Conservation (phyloP, 73 alveolate species). For the Effrenium voratum region DNA sequence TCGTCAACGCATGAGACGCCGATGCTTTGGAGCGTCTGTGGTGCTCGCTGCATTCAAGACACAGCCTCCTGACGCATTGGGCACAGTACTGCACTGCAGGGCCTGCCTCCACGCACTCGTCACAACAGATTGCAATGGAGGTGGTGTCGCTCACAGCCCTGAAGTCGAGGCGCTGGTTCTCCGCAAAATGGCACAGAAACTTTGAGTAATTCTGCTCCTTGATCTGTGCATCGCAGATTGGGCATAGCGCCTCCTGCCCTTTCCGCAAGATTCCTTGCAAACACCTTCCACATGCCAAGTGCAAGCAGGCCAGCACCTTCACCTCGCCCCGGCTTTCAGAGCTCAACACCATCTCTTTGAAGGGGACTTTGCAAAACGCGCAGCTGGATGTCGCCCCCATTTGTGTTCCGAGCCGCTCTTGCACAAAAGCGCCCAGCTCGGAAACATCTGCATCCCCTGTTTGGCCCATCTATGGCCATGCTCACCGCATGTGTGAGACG, state of each 20-base stretch:
- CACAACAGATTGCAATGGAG: conserved; percentile 33
- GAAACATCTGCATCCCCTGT: too few relatives aligned
- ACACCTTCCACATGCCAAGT: conserved; percentile 56
- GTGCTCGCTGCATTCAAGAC: conserved; percentile 76
- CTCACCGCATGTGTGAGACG: too few relatives aligned
- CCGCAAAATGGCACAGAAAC: conserved; percentile 66
- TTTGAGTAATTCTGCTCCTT: conserved; percentile 46
- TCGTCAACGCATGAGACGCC: conserved; percentile 63
- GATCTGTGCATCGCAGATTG: conserved; percentile 70
- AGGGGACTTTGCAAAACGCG: conserved; percentile 72
- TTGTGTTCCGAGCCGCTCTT: conserved; percentile 51
- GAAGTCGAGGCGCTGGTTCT: conserved; percentile 65
- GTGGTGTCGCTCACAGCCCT: conserved; percentile 37
- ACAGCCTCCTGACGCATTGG: conserved; percentile 70
- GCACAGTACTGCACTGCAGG: conserved; percentile 65
- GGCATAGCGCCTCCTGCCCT: conserved; percentile 46
- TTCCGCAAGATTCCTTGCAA: conserved; percentile 34
- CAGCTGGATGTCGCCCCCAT: conserved; percentile 23
- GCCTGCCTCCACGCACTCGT: conserved; percentile 64
- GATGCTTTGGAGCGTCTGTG: conserved; percentile 75
- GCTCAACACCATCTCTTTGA: conserved; percentile 40
- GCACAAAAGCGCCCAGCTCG: conserved; percentile 46
- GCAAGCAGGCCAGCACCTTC: conserved; percentile 65
- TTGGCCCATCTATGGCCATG: too few relatives aligned
- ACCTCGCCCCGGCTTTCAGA: conserved; percentile 8